Evolutionary conservation across 208 protist genomes (phyloP).

Genomic region (Trypanosoma congolense): DNA sequence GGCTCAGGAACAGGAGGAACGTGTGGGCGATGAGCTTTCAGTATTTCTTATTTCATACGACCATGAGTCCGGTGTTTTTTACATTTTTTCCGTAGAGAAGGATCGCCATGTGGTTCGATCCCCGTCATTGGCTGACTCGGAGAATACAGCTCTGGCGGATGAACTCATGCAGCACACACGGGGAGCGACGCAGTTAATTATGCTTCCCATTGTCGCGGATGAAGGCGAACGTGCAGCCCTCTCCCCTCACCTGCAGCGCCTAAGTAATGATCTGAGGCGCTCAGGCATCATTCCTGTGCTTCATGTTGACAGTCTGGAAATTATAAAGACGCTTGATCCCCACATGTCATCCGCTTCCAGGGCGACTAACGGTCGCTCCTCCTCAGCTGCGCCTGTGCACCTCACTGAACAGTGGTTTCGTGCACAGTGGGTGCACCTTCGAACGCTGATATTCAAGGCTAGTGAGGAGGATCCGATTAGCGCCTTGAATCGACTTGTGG

Average conservation of each 20-base stretch:
- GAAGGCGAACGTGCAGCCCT: conserved; percentile 35
- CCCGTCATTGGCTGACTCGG: conserved; percentile 6
- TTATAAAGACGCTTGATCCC: conserved; percentile 31
- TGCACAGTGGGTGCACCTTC: conserved; percentile 54
- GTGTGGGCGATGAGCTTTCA: conserved; percentile 18
- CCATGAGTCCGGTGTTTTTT: conserved; percentile 15
- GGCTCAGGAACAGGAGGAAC: conserved; percentile 16
- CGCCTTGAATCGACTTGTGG: conserved; percentile 38
- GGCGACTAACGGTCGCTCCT: conserved; percentile 16
- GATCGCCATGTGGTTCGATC: conserved; percentile 28
- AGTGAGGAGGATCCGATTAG: conserved; percentile 46
- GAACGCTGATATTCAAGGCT: conserved; percentile 51
- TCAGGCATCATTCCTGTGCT: conserved; percentile 53
- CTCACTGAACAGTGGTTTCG: conserved; percentile 41
- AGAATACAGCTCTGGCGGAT: conserved; percentile 43
- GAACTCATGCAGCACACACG: conserved; percentile 51
- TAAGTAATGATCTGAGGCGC: conserved; percentile 26
- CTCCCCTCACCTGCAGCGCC: conserved; percentile 21
- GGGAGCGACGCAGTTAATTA: conserved; percentile 31
- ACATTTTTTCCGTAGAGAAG: conserved; percentile 41
- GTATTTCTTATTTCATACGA: conserved; percentile 47
- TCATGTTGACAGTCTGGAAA: conserved; percentile 60
- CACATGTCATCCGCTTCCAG: conserved; percentile 23
- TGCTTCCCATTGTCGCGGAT: conserved; percentile 56
- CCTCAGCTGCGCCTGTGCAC: conserved; percentile 17